Conservation (phyloP, 1,284 basidiomycete species). For the Hypsizygus ulmarius region DNA sequence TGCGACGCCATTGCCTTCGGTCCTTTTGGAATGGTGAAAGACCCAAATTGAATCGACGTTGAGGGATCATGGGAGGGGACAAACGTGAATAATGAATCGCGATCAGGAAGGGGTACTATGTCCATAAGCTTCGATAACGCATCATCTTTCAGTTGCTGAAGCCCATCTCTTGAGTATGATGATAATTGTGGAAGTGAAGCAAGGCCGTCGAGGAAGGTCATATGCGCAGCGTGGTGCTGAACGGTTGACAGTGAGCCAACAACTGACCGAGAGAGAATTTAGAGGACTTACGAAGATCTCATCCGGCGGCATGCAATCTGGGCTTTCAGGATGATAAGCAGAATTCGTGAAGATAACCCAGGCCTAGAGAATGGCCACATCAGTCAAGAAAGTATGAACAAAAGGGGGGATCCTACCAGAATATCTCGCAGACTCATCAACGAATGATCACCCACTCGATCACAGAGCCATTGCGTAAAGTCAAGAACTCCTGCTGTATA, state of each 20-base stretch:
- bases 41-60: conserved; percentile 61
- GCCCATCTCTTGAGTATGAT: conserved; percentile 47
- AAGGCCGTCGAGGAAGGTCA: conserved; percentile 86
- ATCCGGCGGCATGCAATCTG: conserved; percentile 39
- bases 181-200: conserved; percentile 72
- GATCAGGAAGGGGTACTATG: conserved; percentile 46
- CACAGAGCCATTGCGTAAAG: conserved; percentile 82
- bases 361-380: conserved; percentile 50
- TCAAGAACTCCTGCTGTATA: conserved; percentile 73
- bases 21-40: conserved; percentile 74
- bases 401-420: conserved; percentile 52
- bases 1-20: conserved; percentile 34
- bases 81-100: conserved; percentile 24
- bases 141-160: conserved; percentile 49
- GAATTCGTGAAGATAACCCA: conserved; percentile 91
- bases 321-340: conserved; percentile 38
- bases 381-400: conserved; percentile 6
- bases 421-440: conserved; percentile 86
- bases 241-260: conserved; percentile 2
- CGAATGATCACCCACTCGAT: conserved; percentile 63
- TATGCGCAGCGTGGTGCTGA: conserved; percentile 84
- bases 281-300: conserved; percentile 72
- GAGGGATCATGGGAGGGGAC: conserved; percentile 35
- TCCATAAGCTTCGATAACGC: conserved; percentile 47
- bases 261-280: background rate